Base-by-base conservation (phyloP, 2,329 filamentous ascomycete species). In the Penicillium sp. region DNA sequence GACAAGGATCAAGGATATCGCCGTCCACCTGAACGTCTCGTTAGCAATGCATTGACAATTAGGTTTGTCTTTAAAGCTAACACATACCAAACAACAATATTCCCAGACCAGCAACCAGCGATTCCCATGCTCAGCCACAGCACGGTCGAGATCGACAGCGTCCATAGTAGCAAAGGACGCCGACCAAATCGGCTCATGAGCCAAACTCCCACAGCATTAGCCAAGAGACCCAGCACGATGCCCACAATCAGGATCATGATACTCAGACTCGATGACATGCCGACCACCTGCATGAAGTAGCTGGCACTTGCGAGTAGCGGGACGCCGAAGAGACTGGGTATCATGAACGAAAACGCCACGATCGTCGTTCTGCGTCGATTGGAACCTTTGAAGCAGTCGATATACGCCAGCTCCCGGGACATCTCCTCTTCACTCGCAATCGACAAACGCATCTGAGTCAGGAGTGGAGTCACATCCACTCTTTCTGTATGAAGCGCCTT, bases 381-480 rank as follows among this genome's bases (percentile, higher is more conserved):
- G 1, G 49, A 45, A 7, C 62, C 63, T 7, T 39, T 43, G 52
- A 67, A 67, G 41, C 65, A 67, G 13, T 63, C 62, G 13, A 61
- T 45, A 47, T 69, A 71, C 9, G 65, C 65, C 9, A 64, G 52
- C 3, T 63, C 63, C 2, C 60, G 61, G 6, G 74, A 70, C 48
- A 77, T 71, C 55, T 79, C 75, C 23, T 77, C 72, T 49, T 81
- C 79, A n/a, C 73, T 68, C 56, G 76, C 72, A 51, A 84, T 76
- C 18, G 74, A 71, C 9, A 69, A 62, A 6, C 79, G 66, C 31
- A 72, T 55, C 13, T 65, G 63, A 7, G 65, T 63, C 7, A 76
- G 44, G 7, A 66, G 53, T 2, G 59, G 58, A 8, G 63, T 60
- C 0, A 75, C 73, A 31, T 76, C 70, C 1, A 66, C 63, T 4